Base-by-base conservation (phyloP, 345 rosid genomes). In the Salix arbutifolia region DNA sequence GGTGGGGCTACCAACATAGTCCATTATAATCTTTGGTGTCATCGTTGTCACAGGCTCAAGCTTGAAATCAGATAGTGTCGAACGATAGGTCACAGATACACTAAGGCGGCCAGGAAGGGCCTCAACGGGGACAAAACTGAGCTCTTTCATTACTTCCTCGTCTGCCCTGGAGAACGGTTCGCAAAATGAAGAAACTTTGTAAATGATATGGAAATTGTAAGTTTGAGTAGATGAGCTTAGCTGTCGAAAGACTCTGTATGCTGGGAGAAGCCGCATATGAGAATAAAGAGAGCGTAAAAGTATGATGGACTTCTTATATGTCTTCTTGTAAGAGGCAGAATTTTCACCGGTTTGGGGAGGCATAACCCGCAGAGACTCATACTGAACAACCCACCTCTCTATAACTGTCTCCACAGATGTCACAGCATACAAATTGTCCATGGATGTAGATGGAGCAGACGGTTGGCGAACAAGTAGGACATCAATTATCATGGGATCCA, bases 311-410 rank as follows among this genome's bases (percentile, higher is more conserved):
- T 92, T 94, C 90, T 88, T 94, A 85, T 92, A 94, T 65, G 90
- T 89, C 86, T 85, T 94, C 88, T 87, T 91, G 71, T 88, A 90
- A 30, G 88, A 86, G 8, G 87, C 69, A 8, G 86, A 80, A 75
- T 84, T 72, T 50, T 91, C 97, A 56, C 77, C 78, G 62, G 65
- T 71, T 31, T 84, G 89, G 67, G 87, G 86, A 80, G 85, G 75
- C 81, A 74, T 65, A 58, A 79, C 70, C 53, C 84, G 65, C 1
- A 90, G 85, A 52, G 85, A 84, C 84, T 94, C 94, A 28, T 88
- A 94, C 68, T 91, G 96, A 84, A 92, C 87, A 75, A 85, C 83
- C 98, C 98, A 94, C 79, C 97, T 86, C 86, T 92, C 98, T 42
- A 94, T 87, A 69, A 94, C 91, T 52, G 92, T 90, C 85, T 94